Conservation (phyloP, 176 grass and related monocot species). For the Areca catechu region DNA sequence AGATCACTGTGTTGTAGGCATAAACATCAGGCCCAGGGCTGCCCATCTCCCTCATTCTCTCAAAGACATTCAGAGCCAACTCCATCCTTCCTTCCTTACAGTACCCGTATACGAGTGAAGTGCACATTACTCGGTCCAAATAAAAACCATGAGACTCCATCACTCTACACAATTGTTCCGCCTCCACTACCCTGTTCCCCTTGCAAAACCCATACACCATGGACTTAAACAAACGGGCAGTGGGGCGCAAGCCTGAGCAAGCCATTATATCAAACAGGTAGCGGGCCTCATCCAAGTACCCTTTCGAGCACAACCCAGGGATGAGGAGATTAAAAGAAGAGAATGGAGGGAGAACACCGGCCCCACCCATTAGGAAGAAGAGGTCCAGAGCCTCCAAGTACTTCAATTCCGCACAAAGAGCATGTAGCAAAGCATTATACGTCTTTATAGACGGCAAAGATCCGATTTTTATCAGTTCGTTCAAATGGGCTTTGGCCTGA, state of each 20-base stretch:
- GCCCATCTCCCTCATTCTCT: slow-evolving; percentile 15
- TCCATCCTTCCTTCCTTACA: slow-evolving; percentile 22
- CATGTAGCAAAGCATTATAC: slow-evolving; percentile 3
- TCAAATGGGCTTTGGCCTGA: slow-evolving; percentile 7
- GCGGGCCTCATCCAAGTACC: slow-evolving; percentile 14
- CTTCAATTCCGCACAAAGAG: slow-evolving; percentile 8
- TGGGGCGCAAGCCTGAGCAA: background rate
- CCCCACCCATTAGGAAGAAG: slow-evolving; percentile 12
- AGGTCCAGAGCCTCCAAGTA: slow-evolving; percentile 22
- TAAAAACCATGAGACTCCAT: no score
- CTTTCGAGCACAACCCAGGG: slow-evolving; percentile 10
- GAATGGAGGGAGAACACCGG: slow-evolving; percentile 3
- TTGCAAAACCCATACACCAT: slow-evolving; percentile 16
- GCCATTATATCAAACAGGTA: slow-evolving; percentile 4
- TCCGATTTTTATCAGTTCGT: slow-evolving; percentile 21
- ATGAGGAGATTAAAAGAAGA: slow-evolving; percentile 7
- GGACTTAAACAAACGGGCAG: slow-evolving; percentile 4
- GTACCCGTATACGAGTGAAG: background rate
- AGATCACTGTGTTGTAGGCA: slow-evolving; percentile 18
- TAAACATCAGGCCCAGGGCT: slow-evolving; percentile 17
- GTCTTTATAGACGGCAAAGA: slow-evolving; percentile 18
- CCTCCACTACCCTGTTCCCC: slow-evolving; percentile 5
- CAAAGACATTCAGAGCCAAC: slow-evolving; percentile 9
- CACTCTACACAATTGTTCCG: background rate
- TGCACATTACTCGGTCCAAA: no score